A percentile compares a stretch with the other conserved stretches of the same genome.
Evolutionary conservation across 164 flowering plant genomes (phyloP).

Genomic region (Stephania japonica): DNA sequence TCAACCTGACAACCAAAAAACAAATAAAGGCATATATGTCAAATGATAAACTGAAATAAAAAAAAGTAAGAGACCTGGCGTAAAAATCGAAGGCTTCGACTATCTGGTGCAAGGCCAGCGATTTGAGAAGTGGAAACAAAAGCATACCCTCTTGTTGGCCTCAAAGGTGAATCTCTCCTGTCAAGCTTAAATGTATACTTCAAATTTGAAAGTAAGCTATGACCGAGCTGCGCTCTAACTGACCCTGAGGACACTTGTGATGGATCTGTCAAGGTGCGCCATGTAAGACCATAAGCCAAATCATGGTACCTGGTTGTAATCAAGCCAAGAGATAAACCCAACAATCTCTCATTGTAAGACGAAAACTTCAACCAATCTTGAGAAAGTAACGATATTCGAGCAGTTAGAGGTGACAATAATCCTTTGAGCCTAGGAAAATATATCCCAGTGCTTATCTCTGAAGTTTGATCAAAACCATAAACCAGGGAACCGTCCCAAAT

Average conservation of each 20-base stretch:
- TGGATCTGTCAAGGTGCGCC: slow-evolving; percentile 88
- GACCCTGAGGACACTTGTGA: slow-evolving; percentile 64
- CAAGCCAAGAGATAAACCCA: slow-evolving; percentile 77
- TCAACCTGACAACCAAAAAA: neutral
- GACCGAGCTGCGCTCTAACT: slow-evolving; percentile 90
- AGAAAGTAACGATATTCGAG: slow-evolving; percentile 61
- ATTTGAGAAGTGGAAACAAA: slow-evolving; percentile 64
- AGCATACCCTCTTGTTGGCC: slow-evolving; percentile 86
- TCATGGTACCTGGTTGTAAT: slow-evolving; percentile 62
- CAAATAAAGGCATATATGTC: neutral
- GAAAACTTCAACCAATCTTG: slow-evolving; percentile 91
- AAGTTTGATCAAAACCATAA: slow-evolving; percentile 74
- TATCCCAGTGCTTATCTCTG: slow-evolving; percentile 78
- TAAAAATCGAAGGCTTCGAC: slow-evolving; percentile 60
- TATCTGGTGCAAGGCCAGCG: slow-evolving; percentile 81
- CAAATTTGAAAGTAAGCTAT: slow-evolving; percentile 58
- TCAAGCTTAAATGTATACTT: slow-evolving; percentile 80
- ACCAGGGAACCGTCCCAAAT: slow-evolving; percentile 81
- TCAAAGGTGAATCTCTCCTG: slow-evolving; percentile 57
- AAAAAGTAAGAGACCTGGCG: slow-evolving; percentile 60
- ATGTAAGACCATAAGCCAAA: slow-evolving; percentile 65
- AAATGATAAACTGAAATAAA: neutral
- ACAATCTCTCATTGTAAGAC: slow-evolving; percentile 69
- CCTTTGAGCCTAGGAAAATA: slow-evolving; percentile 62
- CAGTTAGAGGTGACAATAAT: slow-evolving; percentile 48